phyloP scores from a whole-genome alignment of 2,329 filamentous ascomycete species.

The Pseudomassariella vexata region DNA sequence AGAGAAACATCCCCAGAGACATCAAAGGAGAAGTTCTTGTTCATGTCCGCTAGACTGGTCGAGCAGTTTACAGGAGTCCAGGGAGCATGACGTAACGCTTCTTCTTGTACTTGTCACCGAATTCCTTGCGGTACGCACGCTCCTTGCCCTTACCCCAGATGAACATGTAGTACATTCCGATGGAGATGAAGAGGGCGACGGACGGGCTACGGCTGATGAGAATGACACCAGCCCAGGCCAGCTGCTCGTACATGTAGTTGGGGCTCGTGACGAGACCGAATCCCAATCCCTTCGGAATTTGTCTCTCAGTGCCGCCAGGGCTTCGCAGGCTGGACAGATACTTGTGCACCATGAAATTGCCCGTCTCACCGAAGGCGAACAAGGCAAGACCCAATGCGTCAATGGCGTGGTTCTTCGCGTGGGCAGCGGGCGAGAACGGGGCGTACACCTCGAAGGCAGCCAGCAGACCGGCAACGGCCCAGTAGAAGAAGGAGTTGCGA shows the following conservation, averaged over 20 bases:
- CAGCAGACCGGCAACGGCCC: conserved; percentile 73
- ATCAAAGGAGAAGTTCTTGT: background rate
- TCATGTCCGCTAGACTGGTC: background rate
- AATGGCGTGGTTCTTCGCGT: conserved; percentile 38
- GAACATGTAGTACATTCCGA: conserved; percentile 75
- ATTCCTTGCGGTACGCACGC: conserved; percentile 80
- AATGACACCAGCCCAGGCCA: conserved; percentile 81
- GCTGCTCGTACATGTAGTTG: conserved; percentile 91
- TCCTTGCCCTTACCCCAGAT: conserved; percentile 91
- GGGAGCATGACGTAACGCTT: conserved; percentile 84
- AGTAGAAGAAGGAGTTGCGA: conserved; percentile 95
- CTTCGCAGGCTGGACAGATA: conserved; percentile 73
- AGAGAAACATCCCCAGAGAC: background rate
- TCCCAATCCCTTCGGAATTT: conserved; percentile 80
- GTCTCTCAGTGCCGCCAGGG: conserved; percentile 75
- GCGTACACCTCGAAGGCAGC: conserved; percentile 82
- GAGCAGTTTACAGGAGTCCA: conserved; percentile 55
- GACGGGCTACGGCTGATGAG: conserved; percentile 74
- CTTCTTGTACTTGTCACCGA: conserved; percentile 90
- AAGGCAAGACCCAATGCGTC: conserved; percentile 65
- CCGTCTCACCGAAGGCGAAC: conserved; percentile 71
- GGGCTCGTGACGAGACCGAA: conserved; percentile 88
- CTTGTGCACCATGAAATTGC: conserved; percentile 75
- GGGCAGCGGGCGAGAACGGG: conserved; percentile 63
- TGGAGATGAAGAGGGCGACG: conserved; percentile 68